These are phyloP conservation scores for Madurella fahalii DNA, from an alignment of 2,329 filamentous ascomycete species.

Conservation along the genomic window DNA sequence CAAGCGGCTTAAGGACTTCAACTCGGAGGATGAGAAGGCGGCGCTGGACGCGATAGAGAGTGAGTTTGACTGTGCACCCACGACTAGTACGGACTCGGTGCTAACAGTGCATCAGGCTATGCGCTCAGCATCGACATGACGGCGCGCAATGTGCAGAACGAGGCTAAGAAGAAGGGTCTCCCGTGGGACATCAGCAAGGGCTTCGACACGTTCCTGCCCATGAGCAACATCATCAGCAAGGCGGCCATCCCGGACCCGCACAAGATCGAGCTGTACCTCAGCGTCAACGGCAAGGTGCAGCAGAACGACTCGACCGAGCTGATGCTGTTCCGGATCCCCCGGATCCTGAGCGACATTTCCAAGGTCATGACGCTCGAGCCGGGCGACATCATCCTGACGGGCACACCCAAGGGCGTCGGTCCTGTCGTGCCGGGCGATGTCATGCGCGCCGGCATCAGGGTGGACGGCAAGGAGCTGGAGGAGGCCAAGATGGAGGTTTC, in stretches of 20 bases:
- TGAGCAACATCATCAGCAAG: conserved; percentile 78
- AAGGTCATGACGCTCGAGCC: conserved; percentile 90
- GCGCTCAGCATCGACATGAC: conserved; percentile 96
- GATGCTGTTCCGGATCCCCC: conserved; percentile 89
- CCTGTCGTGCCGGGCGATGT: conserved; percentile 79
- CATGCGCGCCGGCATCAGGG: conserved; percentile 76
- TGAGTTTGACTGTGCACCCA: conserved; percentile 36
- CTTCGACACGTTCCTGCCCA: conserved; percentile 93
- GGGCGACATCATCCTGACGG: conserved; percentile 92
- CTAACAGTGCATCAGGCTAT: conserved; percentile 55
- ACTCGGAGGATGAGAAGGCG: conserved; percentile 67
- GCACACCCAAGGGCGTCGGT: conserved; percentile 94
- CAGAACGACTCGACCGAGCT: conserved; percentile 88
- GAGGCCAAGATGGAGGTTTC: conserved; percentile 80
- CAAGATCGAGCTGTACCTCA: conserved; percentile 79
- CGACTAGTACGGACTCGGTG: not conserved
- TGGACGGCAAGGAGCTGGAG: conserved; percentile 76
- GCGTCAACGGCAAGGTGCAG: conserved; percentile 71
- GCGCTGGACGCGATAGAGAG: conserved; percentile 79
- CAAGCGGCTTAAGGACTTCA: conserved; percentile 71
- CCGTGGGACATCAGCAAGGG: conserved; percentile 97
- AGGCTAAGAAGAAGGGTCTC: conserved; percentile 94
- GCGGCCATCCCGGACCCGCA: conserved; percentile 79
- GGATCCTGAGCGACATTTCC: conserved; percentile 85
- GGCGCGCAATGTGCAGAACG: conserved; percentile 88